phyloP scores from a whole-genome alignment of 2,329 filamentous ascomycete species.

The Colletotrichum trifolii region DNA sequence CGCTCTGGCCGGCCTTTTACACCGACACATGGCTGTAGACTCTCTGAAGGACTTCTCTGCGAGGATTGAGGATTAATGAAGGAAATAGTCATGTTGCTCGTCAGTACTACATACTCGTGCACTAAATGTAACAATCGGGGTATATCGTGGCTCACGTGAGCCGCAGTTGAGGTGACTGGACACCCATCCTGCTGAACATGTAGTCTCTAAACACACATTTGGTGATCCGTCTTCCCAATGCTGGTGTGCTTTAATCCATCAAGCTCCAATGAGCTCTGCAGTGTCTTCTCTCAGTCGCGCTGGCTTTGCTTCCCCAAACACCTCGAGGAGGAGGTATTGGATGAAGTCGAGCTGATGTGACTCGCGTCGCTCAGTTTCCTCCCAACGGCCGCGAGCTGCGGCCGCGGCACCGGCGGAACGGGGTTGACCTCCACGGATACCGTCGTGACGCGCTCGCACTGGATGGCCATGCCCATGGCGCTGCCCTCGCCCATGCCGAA shows the following conservation, averaged over 20 bases:
- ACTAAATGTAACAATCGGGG: not conserved
- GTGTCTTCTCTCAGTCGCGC: not conserved
- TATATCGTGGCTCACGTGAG: constrained; percentile 8
- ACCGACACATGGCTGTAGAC: too few relatives aligned
- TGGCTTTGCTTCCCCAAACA: not conserved
- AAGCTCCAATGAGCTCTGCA: not conserved
- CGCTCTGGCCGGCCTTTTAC: too few relatives aligned
- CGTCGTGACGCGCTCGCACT: constrained; percentile 56
- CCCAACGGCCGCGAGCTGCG: constrained; percentile 2
- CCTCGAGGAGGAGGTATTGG: not conserved
- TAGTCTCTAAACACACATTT: not conserved
- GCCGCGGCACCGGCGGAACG: not conserved
- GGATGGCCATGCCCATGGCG: constrained; percentile 49
- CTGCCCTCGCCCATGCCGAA: constrained; percentile 41
- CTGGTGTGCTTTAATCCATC: not conserved
- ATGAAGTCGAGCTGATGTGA: not conserved
- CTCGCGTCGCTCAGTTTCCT: constrained; percentile 25
- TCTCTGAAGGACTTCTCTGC: too few relatives aligned
- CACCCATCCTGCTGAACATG: not conserved
- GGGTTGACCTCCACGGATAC: constrained; percentile 51
- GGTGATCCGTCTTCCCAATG: not conserved
- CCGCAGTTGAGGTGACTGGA: not conserved
- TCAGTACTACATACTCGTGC: not conserved
- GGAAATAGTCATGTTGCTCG: not conserved
- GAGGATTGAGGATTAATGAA: not conserved